These are phyloP conservation scores for Plantago lanceolata DNA, from an alignment of 305 asterid species.

Conservation along the genomic window DNA sequence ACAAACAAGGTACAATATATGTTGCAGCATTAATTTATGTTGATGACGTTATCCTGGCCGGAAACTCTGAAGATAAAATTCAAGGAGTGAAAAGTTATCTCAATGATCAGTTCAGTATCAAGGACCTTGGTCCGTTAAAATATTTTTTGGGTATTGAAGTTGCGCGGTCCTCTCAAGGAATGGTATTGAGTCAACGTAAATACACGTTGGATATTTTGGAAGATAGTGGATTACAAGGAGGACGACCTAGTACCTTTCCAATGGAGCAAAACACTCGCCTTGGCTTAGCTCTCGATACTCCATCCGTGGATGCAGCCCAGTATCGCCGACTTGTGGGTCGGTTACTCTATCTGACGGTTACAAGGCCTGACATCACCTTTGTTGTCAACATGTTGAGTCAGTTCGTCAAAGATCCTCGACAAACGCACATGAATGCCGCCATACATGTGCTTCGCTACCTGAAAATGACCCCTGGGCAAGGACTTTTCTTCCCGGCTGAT, in stretches of 20 bases:
- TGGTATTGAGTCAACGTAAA: not conserved
- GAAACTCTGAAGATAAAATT: no score
- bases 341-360: not conserved
- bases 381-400: not conserved
- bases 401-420: not conserved
- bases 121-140: no score
- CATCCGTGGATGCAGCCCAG: not conserved
- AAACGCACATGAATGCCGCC: not conserved
- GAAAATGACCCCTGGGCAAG: not conserved
- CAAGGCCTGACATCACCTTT: not conserved
- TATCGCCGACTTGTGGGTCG: slow-evolving; percentile 10
- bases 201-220: not conserved
- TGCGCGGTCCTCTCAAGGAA: not conserved
- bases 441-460: not conserved
- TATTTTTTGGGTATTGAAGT: no score
- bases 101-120: no score
- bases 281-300: no score
- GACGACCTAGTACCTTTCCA: no score
- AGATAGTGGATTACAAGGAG: not conserved
- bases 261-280: no score
- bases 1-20: no score
- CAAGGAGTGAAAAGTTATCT: no score
- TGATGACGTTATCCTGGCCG: no score
- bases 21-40: no score
- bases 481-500: not conserved